Base-by-base conservation (phyloP, 805 yeast species). In the Suhomyces vadensis region DNA sequence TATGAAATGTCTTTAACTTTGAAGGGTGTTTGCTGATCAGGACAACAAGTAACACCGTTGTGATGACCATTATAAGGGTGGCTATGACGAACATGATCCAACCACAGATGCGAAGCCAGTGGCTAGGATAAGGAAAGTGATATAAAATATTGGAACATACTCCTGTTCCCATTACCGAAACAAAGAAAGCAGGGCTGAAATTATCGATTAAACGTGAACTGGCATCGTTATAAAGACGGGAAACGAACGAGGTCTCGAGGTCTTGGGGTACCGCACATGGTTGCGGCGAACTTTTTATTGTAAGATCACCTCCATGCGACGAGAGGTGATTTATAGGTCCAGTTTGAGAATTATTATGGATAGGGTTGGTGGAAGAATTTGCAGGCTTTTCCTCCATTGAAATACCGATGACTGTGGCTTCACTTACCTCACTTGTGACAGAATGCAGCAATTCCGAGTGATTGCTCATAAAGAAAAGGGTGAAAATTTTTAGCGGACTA, bases 121-220 rank as follows among this genome's bases (percentile, higher is more conserved):
- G 60, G 0, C 82, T 75, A 2, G 72, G 74, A 55, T 79, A 85
- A 0, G 96, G 89, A 59, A 84, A 89, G 25, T 69, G 60, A 60
- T 79, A 76, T 27, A 90, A 68, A 3, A 87, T 66, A 29, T 77
- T 60, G 3, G 87, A 69, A 1, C 87, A 68, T 31, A 89, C 86
- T 1, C 96, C 96, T 3, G 84, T 77, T 1, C 95, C 96, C 96
- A 90, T 90, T n/a, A 82, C 77, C 39, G 81, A 71, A 20, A 85
- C 83, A 64, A 83, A 88, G 74, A 82, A 83, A 6, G 72, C 71
- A 1, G 88, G 86, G 8, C 58, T 36, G 46, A 67, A 69, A 16
- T 57, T 57, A 19, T 47, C 38, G 17, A 64, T 42, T 17, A 65
- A 50, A 25, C 39, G 25, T 24, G 38, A 39, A 10, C 49, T 47